phyloP scores from a whole-genome alignment of 345 rosid species.

The Populus euphratica region DNA sequence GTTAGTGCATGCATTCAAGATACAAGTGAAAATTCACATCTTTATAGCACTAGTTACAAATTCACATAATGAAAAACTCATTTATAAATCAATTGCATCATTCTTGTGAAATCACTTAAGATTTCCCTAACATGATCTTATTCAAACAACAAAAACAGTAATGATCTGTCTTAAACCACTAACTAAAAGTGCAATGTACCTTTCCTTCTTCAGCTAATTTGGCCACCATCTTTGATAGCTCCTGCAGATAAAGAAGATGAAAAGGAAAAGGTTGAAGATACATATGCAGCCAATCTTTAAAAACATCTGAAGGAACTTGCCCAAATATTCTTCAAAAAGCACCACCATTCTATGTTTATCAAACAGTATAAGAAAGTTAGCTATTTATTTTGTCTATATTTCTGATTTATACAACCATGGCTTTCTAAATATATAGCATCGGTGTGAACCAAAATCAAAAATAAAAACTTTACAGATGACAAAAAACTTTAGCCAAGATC shows the following conservation, averaged over 20 bases:
- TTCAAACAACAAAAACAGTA: background rate
- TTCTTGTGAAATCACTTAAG: background rate
- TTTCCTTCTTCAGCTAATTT: slow-evolving; percentile 92
- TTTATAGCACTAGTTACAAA: background rate
- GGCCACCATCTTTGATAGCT: slow-evolving; percentile 78
- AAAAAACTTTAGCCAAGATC: background rate
- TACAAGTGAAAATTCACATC: background rate
- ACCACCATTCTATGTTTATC: background rate
- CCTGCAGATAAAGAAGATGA: slow-evolving; percentile 42
- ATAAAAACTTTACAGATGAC: background rate
- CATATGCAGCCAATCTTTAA: background rate
- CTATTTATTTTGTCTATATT: background rate
- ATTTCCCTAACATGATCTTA: background rate
- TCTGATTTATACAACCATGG: background rate
- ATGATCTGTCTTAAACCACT: background rate
- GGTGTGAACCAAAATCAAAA: background rate
- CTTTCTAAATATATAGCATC: background rate
- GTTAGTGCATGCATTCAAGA: background rate
- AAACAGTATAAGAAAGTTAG: slow-evolving; percentile 6
- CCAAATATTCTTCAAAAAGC: background rate
- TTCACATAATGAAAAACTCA: background rate
- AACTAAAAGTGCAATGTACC: slow-evolving; percentile 40
- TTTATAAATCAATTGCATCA: background rate
- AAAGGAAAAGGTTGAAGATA: background rate
- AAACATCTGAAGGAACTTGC: background rate